Evolutionary conservation across 1,284 basidiomycete genomes (phyloP).

Genomic region (Irpex rosettiformis): DNA sequence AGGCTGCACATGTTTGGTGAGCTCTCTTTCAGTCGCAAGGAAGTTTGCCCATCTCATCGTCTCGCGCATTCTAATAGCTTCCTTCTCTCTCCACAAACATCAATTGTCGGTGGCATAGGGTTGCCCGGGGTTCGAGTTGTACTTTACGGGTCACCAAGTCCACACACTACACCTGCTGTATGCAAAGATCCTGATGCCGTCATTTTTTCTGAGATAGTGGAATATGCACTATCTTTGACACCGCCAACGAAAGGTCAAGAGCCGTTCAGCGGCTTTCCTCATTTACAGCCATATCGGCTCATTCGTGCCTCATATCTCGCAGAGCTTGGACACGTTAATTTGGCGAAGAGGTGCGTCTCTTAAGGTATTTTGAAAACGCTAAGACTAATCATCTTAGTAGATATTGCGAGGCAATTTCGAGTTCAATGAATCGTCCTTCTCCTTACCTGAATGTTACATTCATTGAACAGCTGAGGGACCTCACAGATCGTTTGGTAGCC

Average conservation of each 20-base stretch:
- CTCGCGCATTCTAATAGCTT: conserved; percentile 53
- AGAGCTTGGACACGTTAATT: conserved; percentile 73
- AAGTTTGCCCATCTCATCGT: conserved; percentile 9
- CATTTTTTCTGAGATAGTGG: conserved; percentile 88
- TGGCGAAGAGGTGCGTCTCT: conserved; percentile 62
- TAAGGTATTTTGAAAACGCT: not conserved
- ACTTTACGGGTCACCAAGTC: conserved; percentile 64
- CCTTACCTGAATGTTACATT: conserved; percentile 68
- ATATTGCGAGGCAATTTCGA: conserved; percentile 91
- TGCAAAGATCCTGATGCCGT: conserved; percentile 75
- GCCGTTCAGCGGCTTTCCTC: conserved; percentile 75
- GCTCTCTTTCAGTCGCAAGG: conserved; percentile 16
- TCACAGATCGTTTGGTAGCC: conserved; percentile 81
- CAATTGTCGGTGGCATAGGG: conserved; percentile 68
- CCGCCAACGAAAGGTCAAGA: conserved; percentile 83
- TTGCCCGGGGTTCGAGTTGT: conserved; percentile 59
- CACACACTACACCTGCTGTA: conserved; percentile 48
- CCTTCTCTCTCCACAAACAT: conserved; percentile 82
- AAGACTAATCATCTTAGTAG: conserved; percentile 36
- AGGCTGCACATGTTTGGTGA: conserved; percentile 92
- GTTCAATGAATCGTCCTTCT: conserved; percentile 61
- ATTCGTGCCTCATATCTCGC: conserved; percentile 77
- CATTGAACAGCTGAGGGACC: conserved; percentile 74
- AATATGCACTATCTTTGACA: conserved; percentile 85
- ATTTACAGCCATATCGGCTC: conserved; percentile 88